Evolutionary conservation across 177 flowering plant genomes (phyloP), one percentile per base, ranked within the genome.

Genomic region (Telopea speciosissima): DNA sequence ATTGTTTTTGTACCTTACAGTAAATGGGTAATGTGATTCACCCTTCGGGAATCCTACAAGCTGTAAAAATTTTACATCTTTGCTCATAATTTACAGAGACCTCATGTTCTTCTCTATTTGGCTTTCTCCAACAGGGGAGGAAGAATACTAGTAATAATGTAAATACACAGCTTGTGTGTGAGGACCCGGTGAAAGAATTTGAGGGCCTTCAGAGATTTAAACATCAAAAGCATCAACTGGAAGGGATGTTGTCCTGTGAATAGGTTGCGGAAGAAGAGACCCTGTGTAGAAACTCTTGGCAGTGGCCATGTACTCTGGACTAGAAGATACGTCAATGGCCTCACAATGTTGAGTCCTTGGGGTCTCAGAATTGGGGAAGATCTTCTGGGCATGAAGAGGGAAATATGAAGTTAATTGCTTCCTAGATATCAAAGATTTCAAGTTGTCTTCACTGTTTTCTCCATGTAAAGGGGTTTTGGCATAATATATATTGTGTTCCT

Each of bases 181-280:
- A 5, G 62, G 63, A 65, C 33, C 21, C 63, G 22, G 31, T 36
- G 42, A 79, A 80, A 77, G 78, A 78, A 75, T 76, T 25, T 65
- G 71, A 64, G 24, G 68, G 70, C 68, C 68, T 72, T 75, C n/a
- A n/a, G n/a, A 82, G 13, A 33, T 42, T 76, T 73, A 87, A 23
- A 82, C 74, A 66, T 89, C 90, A 67, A 88, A 80, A 64, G 89
- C 87, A 77, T 93, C 97, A 68, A 93, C 91, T 21, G 92, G 94
- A 65, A 90, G 90, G 59, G 97, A 91, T 70, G 84, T 86, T 7
- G 93, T 82, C 79, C 96, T 80, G 63, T 85, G 90, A 77, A 88
- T 89, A 63, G 88, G 73, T 8, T 80, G 81, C 42, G 90, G 89
- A 70, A 84, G 83, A 70, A 84, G 74, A 5, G 74, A 33, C 60